These are phyloP conservation scores for Nymphaea colorata DNA, from an alignment of 164 flowering plant genomes.

Conservation along the genomic window DNA sequence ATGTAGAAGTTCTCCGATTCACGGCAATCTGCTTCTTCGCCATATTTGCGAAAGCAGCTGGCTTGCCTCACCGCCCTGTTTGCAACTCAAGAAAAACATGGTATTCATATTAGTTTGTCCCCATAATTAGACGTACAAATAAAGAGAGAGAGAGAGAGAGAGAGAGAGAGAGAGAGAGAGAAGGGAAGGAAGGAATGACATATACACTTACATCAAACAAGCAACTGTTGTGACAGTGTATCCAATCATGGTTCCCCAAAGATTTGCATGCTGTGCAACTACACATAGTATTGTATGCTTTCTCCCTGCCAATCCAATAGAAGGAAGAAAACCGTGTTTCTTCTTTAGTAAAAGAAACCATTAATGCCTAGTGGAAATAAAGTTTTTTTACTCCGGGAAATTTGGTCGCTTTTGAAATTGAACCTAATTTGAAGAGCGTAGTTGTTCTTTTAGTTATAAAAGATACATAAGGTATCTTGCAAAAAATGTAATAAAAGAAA, in stretches of 20 bases:
- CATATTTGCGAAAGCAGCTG: constrained; percentile 20
- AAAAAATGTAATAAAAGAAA: no score
- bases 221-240: constrained; percentile 3
- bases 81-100: not conserved
- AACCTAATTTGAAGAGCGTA: no score
- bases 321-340: not conserved
- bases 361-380: not conserved
- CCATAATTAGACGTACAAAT: no score
- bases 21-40: constrained; percentile 11
- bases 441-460: no score
- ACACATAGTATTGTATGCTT: constrained; percentile 1
- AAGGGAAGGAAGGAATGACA: no score
- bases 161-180: no score
- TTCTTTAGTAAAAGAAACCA: not conserved
- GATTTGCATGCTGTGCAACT: constrained; percentile 4
- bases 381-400: no score
- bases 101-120: not conserved
- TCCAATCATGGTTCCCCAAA: constrained; percentile 3
- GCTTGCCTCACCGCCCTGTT: constrained; percentile 27
- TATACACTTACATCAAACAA: constrained; percentile 1
- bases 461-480: no score
- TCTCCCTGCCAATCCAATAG: not conserved
- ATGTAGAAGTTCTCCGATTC: constrained; percentile 19
- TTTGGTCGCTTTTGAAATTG: no score
- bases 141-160: no score